Base-by-base conservation (phyloP, 805 yeast species). In the Cyberlindnera maclurae region DNA sequence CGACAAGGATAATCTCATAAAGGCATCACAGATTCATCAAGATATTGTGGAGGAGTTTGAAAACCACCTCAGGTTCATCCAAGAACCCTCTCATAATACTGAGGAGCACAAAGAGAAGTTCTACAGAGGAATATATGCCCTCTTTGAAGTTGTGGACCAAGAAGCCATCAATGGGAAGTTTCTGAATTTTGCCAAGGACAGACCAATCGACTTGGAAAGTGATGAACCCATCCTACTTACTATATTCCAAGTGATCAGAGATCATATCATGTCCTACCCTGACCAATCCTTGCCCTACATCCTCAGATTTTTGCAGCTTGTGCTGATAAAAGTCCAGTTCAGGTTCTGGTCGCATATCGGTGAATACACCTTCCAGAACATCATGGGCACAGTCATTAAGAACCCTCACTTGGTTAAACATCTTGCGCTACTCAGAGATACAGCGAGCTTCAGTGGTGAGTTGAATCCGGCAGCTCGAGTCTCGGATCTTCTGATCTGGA, bases 311-410 rank as follows among this genome's bases (percentile, higher is more conserved):
- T 65, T 82, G 26, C 52, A 64, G 12, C 42, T 65, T 7, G 55
- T 79, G 1, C 55, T 83, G 17, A 42, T 47, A 3, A 63, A 63
- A 30, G 61, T 76, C 10, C 69, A 66, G 7, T 15, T 50, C 0
- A 60, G 62, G 3, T 73, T 79, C 41, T 85, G 93, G 90, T 49
- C 55, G 0, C 47, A 60, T 18, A 65, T 77, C 4, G 61, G 70
- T 1, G 85, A 84, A 0, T 71, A 64, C 43, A 71, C 73, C 3
- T 73, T 71, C 42, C 67, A 65, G 22, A 77, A 76, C 42, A 63
- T 79, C 32, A 56, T 82, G 37, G 88, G 81, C 45, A 68, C 77
- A 13, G 64, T 82, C 1, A 67, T 81, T 34, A 71, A 71, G 15
- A 78, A 73, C 47, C 77, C 79, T 1, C 59, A 64, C 34, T 77